Evolutionary conservation across 306 rosid genomes (phyloP).

Genomic region (Prunus armeniaca): DNA sequence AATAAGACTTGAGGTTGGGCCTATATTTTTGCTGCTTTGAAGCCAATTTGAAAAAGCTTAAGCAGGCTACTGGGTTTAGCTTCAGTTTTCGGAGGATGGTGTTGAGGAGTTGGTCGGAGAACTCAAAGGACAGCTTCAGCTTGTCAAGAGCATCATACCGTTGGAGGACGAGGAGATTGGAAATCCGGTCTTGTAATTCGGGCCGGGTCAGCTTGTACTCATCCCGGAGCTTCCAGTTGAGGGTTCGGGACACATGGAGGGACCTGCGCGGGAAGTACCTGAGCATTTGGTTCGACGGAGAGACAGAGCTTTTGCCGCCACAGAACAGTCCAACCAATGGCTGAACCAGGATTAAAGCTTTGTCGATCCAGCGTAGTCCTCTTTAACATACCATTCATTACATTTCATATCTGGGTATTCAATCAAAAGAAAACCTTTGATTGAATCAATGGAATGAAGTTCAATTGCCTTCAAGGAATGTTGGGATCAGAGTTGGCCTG

Average conservation of each 20-base stretch:
- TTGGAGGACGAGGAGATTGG: slow-evolving; percentile 64
- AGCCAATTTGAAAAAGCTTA: slow-evolving; percentile 58
- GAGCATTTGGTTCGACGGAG: slow-evolving; percentile 17
- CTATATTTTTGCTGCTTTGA: slow-evolving; percentile 49
- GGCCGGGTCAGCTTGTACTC: slow-evolving; percentile 48
- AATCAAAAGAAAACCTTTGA: too few species aligned
- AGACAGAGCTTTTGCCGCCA: too few species aligned
- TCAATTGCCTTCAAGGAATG: too few species aligned
- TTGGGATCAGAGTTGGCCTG: too few species aligned
- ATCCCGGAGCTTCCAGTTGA: slow-evolving; percentile 65
- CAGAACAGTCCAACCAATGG: neutral
- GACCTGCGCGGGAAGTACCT: slow-evolving; percentile 23
- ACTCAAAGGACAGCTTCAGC: slow-evolving; percentile 45
- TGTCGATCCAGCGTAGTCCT: too few species aligned
- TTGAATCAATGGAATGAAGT: too few species aligned
- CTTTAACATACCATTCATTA: too few species aligned
- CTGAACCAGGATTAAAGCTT: too few species aligned
- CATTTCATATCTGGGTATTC: too few species aligned
- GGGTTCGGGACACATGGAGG: slow-evolving; percentile 40
- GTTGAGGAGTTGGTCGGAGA: slow-evolving; percentile 67
- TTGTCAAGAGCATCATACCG: slow-evolving; percentile 50
- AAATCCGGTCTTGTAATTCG: slow-evolving; percentile 49
- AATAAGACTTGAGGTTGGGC: slow-evolving; percentile 55
- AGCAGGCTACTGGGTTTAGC: slow-evolving; percentile 45
- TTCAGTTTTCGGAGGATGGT: slow-evolving; percentile 67